Evolutionary conservation across 2,329 filamentous ascomycete genomes (phyloP).

Genomic region (Talaromyces sp.): DNA sequence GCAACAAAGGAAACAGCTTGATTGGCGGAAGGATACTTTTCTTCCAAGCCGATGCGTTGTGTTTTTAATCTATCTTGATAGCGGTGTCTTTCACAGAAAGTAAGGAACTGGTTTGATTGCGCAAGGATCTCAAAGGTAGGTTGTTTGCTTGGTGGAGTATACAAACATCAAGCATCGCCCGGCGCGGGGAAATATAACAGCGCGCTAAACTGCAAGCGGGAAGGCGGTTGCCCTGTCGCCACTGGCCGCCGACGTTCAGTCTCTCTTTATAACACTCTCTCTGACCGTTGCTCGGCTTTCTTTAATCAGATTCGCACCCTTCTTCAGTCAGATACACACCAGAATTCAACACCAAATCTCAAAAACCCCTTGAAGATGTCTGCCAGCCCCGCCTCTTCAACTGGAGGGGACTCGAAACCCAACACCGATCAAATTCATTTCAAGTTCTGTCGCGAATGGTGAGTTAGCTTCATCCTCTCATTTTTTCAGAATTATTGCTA

Average conservation of each 20-base stretch:
- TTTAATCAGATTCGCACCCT: no score
- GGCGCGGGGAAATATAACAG: not conserved
- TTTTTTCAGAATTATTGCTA: not conserved
- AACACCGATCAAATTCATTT: conserved; percentile 77
- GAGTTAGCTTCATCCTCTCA: conserved; percentile 17
- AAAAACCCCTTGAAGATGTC: conserved; percentile 25
- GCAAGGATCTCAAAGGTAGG: not conserved
- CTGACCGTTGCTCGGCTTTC: not conserved
- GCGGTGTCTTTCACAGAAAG: not conserved
- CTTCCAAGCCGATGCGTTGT: not conserved
- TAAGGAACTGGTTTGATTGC: not conserved
- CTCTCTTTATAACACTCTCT: not conserved
- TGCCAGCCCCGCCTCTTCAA: conserved; percentile 37
- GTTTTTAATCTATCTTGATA: not conserved
- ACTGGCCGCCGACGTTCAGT: not conserved
- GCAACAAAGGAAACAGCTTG: not conserved
- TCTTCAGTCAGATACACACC: no score
- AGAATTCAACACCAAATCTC: not conserved
- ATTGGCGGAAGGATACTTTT: not conserved
- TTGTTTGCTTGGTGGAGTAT: not conserved
- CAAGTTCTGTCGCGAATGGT: conserved; percentile 97
- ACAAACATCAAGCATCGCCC: not conserved
- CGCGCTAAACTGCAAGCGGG: not conserved
- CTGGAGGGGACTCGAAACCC: conserved; percentile 33
- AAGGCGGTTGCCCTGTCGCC: not conserved